Evolutionary conservation across 2,329 filamentous ascomycete species (phyloP).

Genomic region (Arthrocladium fulminans): DNA sequence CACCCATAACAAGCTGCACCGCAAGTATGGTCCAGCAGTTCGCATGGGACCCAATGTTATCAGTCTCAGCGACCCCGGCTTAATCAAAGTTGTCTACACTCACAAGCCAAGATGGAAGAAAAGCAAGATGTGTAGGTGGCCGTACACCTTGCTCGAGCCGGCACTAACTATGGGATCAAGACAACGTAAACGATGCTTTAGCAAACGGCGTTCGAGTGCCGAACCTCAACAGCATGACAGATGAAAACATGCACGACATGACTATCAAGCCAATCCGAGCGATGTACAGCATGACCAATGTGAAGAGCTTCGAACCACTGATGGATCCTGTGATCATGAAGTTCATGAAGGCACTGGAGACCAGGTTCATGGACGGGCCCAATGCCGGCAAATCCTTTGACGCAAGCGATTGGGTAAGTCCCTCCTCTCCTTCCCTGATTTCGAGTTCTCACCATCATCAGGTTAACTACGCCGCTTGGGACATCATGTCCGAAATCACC

Average conservation of each 20-base stretch:
- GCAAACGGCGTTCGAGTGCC: neutral
- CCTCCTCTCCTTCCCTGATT: no score
- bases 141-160: slow-evolving; percentile 6
- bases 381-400: slow-evolving; percentile 26
- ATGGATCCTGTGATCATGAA: slow-evolving; percentile 27
- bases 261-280: slow-evolving; percentile 33
- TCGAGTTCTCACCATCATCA: no score
- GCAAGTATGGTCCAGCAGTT: slow-evolving; percentile 30
- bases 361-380: slow-evolving; percentile 25
- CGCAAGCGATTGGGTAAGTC: slow-evolving; percentile 38
- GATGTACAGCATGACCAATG: slow-evolving; percentile 27
- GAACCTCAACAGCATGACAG: slow-evolving; percentile 30
- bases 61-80: slow-evolving; percentile 31
- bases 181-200: slow-evolving; percentile 27
- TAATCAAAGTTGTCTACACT: slow-evolving; percentile 32
- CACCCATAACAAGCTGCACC: slow-evolving; percentile 29
- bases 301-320: slow-evolving; percentile 23
- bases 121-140: neutral
- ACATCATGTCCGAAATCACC: slow-evolving; percentile 24
- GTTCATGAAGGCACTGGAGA: slow-evolving; percentile 28
- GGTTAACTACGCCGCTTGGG: slow-evolving; percentile 22
- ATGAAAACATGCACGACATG: slow-evolving; percentile 28
- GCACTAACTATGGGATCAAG: slow-evolving; percentile 28
- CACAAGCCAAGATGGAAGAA: slow-evolving; percentile 25
- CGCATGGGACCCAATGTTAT: slow-evolving; percentile 35